A percentile compares a stretch with the other conserved stretches of the same genome.
phyloP scores from a whole-genome alignment of 1,284 basidiomycete genomes.

The Cerrena zonata region DNA sequence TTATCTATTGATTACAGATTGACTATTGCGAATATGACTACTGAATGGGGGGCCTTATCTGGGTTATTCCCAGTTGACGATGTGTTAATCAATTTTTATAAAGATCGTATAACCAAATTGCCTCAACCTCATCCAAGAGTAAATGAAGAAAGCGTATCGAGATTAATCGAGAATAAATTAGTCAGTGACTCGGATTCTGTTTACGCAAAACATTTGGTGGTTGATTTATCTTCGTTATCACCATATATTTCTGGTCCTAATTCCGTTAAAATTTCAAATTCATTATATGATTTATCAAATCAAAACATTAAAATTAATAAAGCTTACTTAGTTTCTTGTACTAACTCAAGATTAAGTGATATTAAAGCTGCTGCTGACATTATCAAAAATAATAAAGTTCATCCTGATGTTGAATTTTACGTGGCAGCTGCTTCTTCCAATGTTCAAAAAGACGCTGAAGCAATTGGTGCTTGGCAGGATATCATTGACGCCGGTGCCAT shows the following conservation, averaged over 20 bases:
- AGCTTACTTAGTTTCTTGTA: constrained; percentile 97
- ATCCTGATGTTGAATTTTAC: constrained; percentile 92
- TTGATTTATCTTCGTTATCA: constrained; percentile 90
- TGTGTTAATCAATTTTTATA: constrained; percentile 84
- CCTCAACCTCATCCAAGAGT: constrained; percentile 87
- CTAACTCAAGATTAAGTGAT: constrained; percentile 94
- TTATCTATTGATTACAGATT: constrained; percentile 88
- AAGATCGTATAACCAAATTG: constrained; percentile 68
- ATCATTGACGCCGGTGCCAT: constrained; percentile 86
- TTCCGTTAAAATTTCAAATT: constrained; percentile 92
- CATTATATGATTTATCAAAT: constrained; percentile 75
- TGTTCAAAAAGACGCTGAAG: constrained; percentile 88
- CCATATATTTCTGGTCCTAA: constrained; percentile 97
- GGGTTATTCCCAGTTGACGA: constrained; percentile 94
- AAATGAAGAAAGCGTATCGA: constrained; percentile 68
- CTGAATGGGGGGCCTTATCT: constrained; percentile 96
- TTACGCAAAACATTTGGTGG: constrained; percentile 85
- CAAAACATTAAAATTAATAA: constrained; percentile 85
- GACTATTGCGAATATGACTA: constrained; percentile 98
- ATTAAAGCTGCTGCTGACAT: constrained; percentile 89
- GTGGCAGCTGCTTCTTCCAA: constrained; percentile 90
- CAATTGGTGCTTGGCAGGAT: constrained; percentile 81
- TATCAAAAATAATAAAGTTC: constrained; percentile 78
- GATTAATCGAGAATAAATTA: constrained; percentile 53
- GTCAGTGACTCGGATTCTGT: constrained; percentile 73